Base-by-base conservation (phyloP, 305 asterid genomes). In the Plantago lanceolata region DNA sequence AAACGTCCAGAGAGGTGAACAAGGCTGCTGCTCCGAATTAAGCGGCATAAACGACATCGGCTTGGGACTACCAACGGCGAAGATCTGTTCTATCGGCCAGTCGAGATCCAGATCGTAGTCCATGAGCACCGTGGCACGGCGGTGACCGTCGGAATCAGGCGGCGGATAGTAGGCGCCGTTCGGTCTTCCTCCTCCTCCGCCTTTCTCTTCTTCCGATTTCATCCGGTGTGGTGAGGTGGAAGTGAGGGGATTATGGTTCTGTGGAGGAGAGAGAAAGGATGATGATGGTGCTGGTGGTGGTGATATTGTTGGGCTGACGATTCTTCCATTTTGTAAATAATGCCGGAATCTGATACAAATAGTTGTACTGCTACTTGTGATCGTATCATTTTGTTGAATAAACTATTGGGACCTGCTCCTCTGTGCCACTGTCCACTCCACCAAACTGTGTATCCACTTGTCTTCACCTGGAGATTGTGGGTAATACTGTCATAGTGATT, bases 61-160 rank as follows among this genome's bases (percentile, higher is more conserved):
- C 29, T 37, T 64, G 15, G 84, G 56, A 28, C 73, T 78, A 44
- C 85, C 80, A 0, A 76, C 80, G 5, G 88, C 78, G 37, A 84
- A 82, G 80, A 85, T 79, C 82, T 86, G 94, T 75, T 88, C 97
- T 76, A 88, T 69, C 12, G 93, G 81, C 96, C 96, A 88, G 11
- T 84, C 93, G 68, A 82, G 84, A 67, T 87, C 93, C 64, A 81
- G 79, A 73, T 83, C 87, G 61, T 79, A 68, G 73, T 81, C 89
- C 89, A 83, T 81, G 44, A 72, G 68, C 64, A 71, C 75, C 44
- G 73, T 76, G 44, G 76, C 43, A n/a, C 67, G 52, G 24, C 73
- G 51, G 35, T 16, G 21, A 9, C 45, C 45, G 45, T 40, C 45
- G 45, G 15, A 40, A 9, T 40, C 45, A 6, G 68, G 75, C 18